Evolutionary conservation across 2,329 filamentous ascomycete species (phyloP).

Genomic region (Diaporthe citriasiana): DNA sequence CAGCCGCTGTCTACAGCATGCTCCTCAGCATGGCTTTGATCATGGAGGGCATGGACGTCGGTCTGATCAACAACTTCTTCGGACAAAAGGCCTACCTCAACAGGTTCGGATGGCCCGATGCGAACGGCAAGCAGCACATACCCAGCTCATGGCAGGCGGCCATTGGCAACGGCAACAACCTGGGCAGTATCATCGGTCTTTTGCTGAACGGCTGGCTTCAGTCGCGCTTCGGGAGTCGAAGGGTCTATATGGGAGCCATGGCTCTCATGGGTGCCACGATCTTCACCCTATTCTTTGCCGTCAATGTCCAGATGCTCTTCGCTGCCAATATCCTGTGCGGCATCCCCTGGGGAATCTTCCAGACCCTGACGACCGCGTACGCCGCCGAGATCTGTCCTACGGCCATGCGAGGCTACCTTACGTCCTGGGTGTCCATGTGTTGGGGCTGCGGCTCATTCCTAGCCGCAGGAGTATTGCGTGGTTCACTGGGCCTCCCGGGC

Average conservation of each 20-base stretch:
- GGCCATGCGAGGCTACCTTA: slow-evolving; percentile 52
- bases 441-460: slow-evolving; percentile 54
- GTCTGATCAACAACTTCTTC: slow-evolving; percentile 53
- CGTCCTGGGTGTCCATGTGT: slow-evolving; percentile 28
- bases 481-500: slow-evolving; percentile 49
- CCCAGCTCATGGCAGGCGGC: slow-evolving; percentile 59
- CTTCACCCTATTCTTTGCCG: slow-evolving; percentile 54
- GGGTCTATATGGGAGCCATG: slow-evolving; percentile 52
- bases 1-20: slow-evolving; percentile 42
- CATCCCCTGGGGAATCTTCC: slow-evolving; percentile 52
- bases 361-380: slow-evolving; percentile 53
- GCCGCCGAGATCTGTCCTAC: slow-evolving; percentile 52
- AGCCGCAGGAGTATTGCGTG: slow-evolving; percentile 53
- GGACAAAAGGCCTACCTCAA: slow-evolving; percentile 48
- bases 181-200: slow-evolving; percentile 59
- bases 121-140: slow-evolving; percentile 52
- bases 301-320: slow-evolving; percentile 49
- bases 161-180: neutral
- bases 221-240: slow-evolving; percentile 52
- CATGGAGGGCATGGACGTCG: slow-evolving; percentile 50
- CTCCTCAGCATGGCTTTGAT: slow-evolving; percentile 42
- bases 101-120: slow-evolving; percentile 51
- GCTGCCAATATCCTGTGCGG: slow-evolving; percentile 53
- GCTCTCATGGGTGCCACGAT: slow-evolving; percentile 52
- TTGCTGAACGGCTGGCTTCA: slow-evolving; percentile 57